Evolutionary conservation across 495 filamentous ascomycete species (phyloP), one percentile per base, ranked within the genome.

Genomic region (Neurospora hispaniola): DNA sequence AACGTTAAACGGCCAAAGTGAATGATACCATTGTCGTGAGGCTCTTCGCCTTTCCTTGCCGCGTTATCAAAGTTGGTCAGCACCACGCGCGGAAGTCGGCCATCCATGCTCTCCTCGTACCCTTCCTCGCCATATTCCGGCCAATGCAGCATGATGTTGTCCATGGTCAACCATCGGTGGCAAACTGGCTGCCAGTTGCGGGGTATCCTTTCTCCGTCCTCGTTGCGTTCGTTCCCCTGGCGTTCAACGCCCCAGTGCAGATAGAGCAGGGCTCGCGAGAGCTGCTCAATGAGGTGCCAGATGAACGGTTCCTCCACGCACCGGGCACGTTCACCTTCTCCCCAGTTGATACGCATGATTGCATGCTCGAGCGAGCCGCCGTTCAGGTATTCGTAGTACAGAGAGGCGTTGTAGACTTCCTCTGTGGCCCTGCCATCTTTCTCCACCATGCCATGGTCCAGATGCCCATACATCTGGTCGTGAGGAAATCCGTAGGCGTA

Each of bases 231-330:
- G 14, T 16, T 18, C 14, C 54, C 27, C 11, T 16, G 5, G 27
- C 54, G 27, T 27, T 66, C 27, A 38, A 66, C 14, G 54, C 73
- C 75, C 2, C n/a, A 70, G 40, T 70, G 70, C n/a, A 75, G 70
- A 23, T n/a, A 71, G 35, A 72, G 5, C 31, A 76, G 40, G 5
- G 75, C 75, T 4, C 70, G 66, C 8, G n/a, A 23, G 18, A 75
- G 59, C 72, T 76, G 73, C 43, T 70, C 70, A 5, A 71, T 66
- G 40, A 75, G 68, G 41, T 75, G 73, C 75, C 75, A 76, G 69
- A 76, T 43, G 12, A 76, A 75, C 0, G 70, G 14, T 72, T 75
- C 75, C 4, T 71, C 69, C 7, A 76, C 14, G 43, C 1, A 62
- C 54, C 8, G 23, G 16, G 39, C 11, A 23, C 12, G 1, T 27